Conservation (phyloP, 352 stramenopile species). For the Phytophthora melonis region DNA sequence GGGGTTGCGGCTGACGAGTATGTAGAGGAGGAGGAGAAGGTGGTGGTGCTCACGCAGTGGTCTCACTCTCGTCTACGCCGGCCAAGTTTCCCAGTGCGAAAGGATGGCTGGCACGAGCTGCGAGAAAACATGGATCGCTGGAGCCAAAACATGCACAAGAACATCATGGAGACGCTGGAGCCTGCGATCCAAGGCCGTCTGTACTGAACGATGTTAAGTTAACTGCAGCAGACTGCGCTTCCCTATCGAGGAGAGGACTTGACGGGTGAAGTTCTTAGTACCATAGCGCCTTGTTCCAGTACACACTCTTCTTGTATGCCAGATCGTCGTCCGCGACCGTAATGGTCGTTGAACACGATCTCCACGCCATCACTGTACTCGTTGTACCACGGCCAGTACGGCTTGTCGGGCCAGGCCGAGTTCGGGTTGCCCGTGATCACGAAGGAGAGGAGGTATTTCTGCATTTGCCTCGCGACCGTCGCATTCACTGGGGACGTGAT, state of each 20-base stretch:
- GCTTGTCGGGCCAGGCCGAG: constrained; percentile 30
- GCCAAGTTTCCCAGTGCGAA: constrained; percentile 31
- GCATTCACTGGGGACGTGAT: constrained; percentile 22
- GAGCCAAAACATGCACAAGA: constrained; percentile 51
- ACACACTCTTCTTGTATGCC: constrained; percentile 22
- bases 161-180: constrained; percentile 38
- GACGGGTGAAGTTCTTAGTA: constrained; percentile 13
- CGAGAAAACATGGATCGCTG: constrained; percentile 48
- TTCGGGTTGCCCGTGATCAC: constrained; percentile 37
- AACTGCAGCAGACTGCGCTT: background rate
- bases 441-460: constrained; percentile 42
- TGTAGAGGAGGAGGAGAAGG: constrained; percentile 28
- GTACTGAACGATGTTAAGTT: background rate
- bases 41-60: constrained; percentile 50
- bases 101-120: constrained; percentile 35
- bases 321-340: constrained; percentile 25
- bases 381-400: constrained; percentile 36
- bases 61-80: constrained; percentile 37
- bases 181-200: constrained; percentile 1
- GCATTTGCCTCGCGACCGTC: constrained; percentile 34
- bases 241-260: background rate
- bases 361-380: constrained; percentile 12
- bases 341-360: constrained; percentile 41
- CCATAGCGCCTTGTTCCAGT: constrained; percentile 41
- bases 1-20: background rate